Evolutionary conservation across 1,284 basidiomycete species (phyloP).

Genomic region (Cutaneotrichosporon sp.): DNA sequence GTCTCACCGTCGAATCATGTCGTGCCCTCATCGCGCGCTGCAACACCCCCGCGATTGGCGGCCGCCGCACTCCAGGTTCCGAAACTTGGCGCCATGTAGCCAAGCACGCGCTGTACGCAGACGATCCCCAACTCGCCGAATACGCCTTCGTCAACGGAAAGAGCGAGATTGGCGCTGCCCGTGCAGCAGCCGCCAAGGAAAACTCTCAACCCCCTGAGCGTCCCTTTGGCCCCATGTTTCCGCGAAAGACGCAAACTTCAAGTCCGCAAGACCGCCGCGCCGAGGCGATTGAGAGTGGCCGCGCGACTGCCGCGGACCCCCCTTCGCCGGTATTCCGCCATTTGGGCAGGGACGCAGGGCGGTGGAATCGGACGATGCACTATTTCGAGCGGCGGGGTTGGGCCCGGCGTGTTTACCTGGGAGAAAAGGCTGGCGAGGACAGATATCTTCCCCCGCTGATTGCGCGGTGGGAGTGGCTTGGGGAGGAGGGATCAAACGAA

Average conservation of each 20-base stretch:
- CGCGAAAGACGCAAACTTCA: background rate
- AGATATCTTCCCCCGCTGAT: background rate
- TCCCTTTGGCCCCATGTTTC: background rate
- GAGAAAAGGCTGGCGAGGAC: background rate
- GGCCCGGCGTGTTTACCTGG: constrained; percentile 3
- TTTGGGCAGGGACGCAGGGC: constrained; percentile 2
- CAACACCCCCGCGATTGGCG: background rate
- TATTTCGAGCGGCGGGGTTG: constrained; percentile 3
- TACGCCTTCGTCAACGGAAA: constrained; percentile 1
- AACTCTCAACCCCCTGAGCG: background rate
- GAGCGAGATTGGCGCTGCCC: constrained; percentile 2
- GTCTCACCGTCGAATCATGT: background rate
- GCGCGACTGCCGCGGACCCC: background rate
- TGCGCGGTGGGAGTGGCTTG: constrained; percentile 1
- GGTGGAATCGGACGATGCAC: constrained; percentile 9
- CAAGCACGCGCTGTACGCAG: constrained; percentile 7
- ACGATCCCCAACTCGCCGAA: constrained; percentile 4
- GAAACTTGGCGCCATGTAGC: constrained; percentile 29
- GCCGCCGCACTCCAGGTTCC: constrained; percentile 18
- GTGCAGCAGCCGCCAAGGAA: background rate
- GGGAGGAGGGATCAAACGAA: background rate
- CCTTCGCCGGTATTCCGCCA: constrained; percentile 1
- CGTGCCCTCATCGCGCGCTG: constrained; percentile 7
- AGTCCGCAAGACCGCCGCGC: background rate
- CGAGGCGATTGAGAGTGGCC: background rate